Evolutionary conservation across 805 yeast species (phyloP).

Genomic region (Diddensiella transvaalensis): DNA sequence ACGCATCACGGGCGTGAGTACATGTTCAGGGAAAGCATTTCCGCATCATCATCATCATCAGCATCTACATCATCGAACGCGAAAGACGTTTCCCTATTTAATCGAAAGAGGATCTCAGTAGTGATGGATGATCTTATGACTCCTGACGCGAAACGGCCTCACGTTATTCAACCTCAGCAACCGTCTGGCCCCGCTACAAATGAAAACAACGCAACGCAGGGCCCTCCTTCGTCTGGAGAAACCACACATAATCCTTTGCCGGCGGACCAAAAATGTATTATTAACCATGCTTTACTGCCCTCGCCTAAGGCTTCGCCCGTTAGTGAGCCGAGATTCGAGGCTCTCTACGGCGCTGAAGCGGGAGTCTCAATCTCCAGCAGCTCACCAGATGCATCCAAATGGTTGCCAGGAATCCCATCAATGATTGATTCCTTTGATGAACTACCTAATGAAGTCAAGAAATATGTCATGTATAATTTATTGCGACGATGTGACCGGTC

Average conservation of each 20-base stretch:
- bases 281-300: conserved; percentile 24
- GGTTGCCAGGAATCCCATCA: conserved; percentile 19
- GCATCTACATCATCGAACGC: not conserved
- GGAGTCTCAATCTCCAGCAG: not conserved
- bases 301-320: conserved; percentile 29
- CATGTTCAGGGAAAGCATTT: conserved; percentile 29
- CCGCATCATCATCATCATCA: conserved; percentile 4
- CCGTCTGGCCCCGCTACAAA: not conserved
- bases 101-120: conserved; percentile 2
- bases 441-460: conserved; percentile 45
- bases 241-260: not conserved
- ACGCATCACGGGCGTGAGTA: conserved; percentile 25
- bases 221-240: too few relatives aligned
- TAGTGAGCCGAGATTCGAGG: conserved; percentile 2
- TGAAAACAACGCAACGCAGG: not conserved
- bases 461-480: conserved; percentile 50
- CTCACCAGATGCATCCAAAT: not conserved
- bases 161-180: not conserved
- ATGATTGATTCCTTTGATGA: conserved; percentile 32
- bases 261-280: too few relatives aligned
- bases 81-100: not conserved
- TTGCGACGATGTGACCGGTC: conserved; percentile 57
- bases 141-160: conserved; percentile 4
- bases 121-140: not conserved
- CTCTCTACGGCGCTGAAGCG: not conserved